Evolutionary conservation across 1,284 basidiomycete genomes (phyloP).

Genomic region (Coriolopsis trogii): DNA sequence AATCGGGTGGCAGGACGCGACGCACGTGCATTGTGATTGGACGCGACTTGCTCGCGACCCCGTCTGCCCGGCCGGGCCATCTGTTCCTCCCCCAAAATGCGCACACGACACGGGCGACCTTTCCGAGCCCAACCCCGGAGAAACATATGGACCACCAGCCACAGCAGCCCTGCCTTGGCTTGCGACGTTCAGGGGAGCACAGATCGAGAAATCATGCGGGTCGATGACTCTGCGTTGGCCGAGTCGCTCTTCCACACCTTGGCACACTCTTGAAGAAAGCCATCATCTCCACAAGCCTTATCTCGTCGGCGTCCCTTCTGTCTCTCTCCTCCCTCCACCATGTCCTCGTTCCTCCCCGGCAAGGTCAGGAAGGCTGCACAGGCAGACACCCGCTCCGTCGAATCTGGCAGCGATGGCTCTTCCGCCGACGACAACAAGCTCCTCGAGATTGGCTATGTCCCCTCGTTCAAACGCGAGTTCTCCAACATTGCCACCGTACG

Average conservation of each 20-base stretch:
- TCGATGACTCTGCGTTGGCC: background rate
- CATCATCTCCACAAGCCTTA: slow-evolving; percentile 14
- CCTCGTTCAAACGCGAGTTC: slow-evolving; percentile 83
- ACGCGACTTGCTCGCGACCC: slow-evolving; percentile 8
- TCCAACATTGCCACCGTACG: slow-evolving; percentile 74
- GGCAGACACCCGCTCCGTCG: slow-evolving; percentile 21
- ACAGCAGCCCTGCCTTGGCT: too few relatives aligned
- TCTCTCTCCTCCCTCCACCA: slow-evolving; percentile 19
- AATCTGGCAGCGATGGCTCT: slow-evolving; percentile 16
- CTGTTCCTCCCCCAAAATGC: background rate
- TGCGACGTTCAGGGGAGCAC: background rate
- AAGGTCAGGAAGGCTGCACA: slow-evolving; percentile 17
- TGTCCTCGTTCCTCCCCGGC: slow-evolving; percentile 11
- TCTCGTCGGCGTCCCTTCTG: slow-evolving; percentile 13
- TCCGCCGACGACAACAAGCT: slow-evolving; percentile 67
- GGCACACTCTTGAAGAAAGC: slow-evolving; percentile 13
- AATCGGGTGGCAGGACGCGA: slow-evolving; percentile 5
- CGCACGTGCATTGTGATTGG: slow-evolving; percentile 17
- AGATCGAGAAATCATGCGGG: background rate
- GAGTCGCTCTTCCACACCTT: background rate
- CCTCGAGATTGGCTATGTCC: slow-evolving; percentile 71
- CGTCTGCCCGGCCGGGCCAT: background rate
- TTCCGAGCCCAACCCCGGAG: too few relatives aligned
- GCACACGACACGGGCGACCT: too few relatives aligned
- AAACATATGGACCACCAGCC: too few relatives aligned